Evolutionary conservation across 257 asterid genomes (phyloP).

Genomic region (Thymus mandschuricus): DNA sequence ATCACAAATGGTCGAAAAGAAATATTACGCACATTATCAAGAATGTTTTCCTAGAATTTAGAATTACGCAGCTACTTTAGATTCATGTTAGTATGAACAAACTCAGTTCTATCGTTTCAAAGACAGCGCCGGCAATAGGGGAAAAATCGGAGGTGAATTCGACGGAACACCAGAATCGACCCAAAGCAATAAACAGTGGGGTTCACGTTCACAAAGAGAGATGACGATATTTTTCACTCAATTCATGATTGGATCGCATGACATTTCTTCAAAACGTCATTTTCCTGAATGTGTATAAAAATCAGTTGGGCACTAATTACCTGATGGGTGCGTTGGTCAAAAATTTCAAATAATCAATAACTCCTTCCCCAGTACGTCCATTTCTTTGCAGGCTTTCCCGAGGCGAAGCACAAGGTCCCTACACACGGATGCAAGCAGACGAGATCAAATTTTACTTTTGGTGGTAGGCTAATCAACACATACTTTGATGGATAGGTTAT

Average conservation of each 20-base stretch:
- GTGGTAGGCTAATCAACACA: not conserved
- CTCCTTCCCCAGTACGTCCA: conserved; percentile 77
- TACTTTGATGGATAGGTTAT: too few relatives aligned
- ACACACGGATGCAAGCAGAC: not conserved
- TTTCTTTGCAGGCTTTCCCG: conserved; percentile 67
- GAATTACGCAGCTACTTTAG: not conserved
- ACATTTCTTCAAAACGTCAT: too few relatives aligned
- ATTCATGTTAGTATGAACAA: not conserved
- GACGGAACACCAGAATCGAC: conserved; percentile 6
- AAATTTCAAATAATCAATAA: conserved; percentile 34
- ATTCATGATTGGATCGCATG: too few relatives aligned
- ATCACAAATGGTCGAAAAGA: too few relatives aligned
- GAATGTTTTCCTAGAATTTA: not conserved
- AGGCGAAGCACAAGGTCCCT: conserved; percentile 26
- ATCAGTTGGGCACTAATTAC: too few relatives aligned
- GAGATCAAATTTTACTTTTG: too few relatives aligned
- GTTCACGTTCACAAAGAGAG: too few relatives aligned
- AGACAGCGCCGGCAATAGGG: not conserved
- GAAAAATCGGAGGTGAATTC: not conserved
- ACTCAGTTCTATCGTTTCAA: not conserved
- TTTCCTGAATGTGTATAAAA: too few relatives aligned
- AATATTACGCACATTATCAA: too few relatives aligned
- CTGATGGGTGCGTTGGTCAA: too few relatives aligned
- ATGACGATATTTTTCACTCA: too few relatives aligned
- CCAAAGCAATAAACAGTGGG: not conserved